Base-by-base conservation (phyloP, 2,329 filamentous ascomycete genomes). In the Pestalotiopsis sp. region DNA sequence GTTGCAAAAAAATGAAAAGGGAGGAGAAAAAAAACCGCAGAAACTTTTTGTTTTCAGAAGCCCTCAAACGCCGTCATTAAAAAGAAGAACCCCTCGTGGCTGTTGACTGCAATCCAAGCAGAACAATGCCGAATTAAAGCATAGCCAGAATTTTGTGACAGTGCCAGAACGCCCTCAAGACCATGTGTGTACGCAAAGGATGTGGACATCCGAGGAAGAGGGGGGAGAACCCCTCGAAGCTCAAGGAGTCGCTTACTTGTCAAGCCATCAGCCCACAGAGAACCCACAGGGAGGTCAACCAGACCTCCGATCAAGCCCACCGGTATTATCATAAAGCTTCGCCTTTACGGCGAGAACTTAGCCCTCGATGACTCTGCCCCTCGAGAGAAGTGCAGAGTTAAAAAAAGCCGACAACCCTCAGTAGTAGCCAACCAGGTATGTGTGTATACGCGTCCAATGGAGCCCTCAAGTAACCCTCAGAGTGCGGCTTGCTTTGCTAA, bases 351-450 rank as follows among this genome's bases (percentile, higher is more conserved):
- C 31, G 31, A 36, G 31, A 81, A 79, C 81, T 78, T 79, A 79
- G 79, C 83, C 83, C 82, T 84, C 84, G 85, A 86, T 86, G 84
- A 36, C 59, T 41, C n/a, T 85, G 85, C 86, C 82, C 82, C 79
- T 78, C 61, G 12, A 60, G 56, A 73, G 76, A 80, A 79, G 77
- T 77, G 71, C 39, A 73, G 76, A 78, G 78, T 76, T 81, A 81
- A 82, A 71, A 78, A 80, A 82, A 86, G 85, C 85, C 82, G 84
- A 87, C 83, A 85, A 86, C 85, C 86, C 85, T 87, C 85, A 80
- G 83, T 38, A 87, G 82, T 38, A 87, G 82, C 82, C 82, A 81
- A 83, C 82, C 80, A 77, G 79, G 27, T 59, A 23, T 59, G 57
- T 62, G 20, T 62, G 59, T 80, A 80, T 80, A 76, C 81, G 78